These are phyloP conservation scores for Limtongozyma cylindracea DNA, from an alignment of 805 yeast species.

Conservation along the genomic window DNA sequence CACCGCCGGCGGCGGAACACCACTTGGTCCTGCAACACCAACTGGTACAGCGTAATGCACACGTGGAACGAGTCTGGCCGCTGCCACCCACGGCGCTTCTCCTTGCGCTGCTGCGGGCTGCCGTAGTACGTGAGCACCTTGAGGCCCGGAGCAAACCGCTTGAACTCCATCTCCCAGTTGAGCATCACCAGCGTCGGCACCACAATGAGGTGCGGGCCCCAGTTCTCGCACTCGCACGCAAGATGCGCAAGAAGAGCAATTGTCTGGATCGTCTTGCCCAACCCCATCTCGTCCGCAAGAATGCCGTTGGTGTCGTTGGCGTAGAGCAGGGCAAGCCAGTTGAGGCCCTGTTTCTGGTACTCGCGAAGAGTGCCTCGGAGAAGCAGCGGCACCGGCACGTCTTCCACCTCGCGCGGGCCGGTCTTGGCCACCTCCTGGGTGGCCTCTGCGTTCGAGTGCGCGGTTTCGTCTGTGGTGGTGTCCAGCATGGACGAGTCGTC, in stretches of 20 bases:
- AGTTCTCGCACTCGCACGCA: conserved; percentile 79
- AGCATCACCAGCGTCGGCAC: conserved; percentile 96
- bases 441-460: conserved; percentile 1
- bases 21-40: conserved; percentile 93
- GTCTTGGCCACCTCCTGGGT: conserved; percentile 12
- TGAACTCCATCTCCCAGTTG: conserved; percentile 99
- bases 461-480: not conserved
- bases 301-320: conserved; percentile 89
- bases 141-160: conserved; percentile 94
- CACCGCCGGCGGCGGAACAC: conserved; percentile 80
- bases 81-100: conserved; percentile 94
- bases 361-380: conserved; percentile 67
- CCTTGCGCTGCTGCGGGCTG: conserved; percentile 87
- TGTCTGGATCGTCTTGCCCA: conserved; percentile 93
- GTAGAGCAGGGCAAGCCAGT: conserved; percentile 89
- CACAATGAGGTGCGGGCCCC: conserved; percentile 96
- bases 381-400: conserved; percentile 56
- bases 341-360: conserved; percentile 88
- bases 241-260: conserved; percentile 65
- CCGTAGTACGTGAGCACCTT: conserved; percentile 92
- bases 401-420: conserved; percentile 18
- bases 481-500: not conserved
- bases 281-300: conserved; percentile 96
- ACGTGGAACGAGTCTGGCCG: conserved; percentile 90
- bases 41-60: conserved; percentile 88